These are phyloP conservation scores for Aspergillus sclerotialis DNA, from an alignment of 2,329 filamentous ascomycete species.

Conservation along the genomic window DNA sequence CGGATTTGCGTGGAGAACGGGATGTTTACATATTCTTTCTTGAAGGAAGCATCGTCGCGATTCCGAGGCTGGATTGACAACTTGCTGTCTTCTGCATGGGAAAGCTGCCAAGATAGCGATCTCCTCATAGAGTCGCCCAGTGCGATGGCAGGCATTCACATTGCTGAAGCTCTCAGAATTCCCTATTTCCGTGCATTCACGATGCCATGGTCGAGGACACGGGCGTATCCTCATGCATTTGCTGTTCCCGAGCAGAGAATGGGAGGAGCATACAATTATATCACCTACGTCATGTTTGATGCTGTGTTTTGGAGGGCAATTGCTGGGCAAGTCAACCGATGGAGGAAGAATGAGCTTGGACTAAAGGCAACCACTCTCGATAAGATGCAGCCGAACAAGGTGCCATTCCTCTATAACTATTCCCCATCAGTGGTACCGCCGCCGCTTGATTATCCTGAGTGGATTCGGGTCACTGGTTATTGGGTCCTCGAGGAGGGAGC, in stretches of 20 bases:
- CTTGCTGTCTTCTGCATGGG: slow-evolving; percentile 72
- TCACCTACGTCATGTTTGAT: slow-evolving; percentile 94
- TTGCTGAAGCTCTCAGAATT: slow-evolving; percentile 84
- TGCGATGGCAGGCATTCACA: slow-evolving; percentile 96
- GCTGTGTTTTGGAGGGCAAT: slow-evolving; percentile 95
- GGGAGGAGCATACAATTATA: slow-evolving; percentile 90
- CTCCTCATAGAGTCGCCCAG: slow-evolving; percentile 91
- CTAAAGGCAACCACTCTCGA: slow-evolving; percentile 76
- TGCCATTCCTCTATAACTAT: slow-evolving; percentile 98
- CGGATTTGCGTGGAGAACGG: slow-evolving; percentile 92
- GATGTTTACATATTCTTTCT: slow-evolving; percentile 89
- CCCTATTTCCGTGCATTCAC: slow-evolving; percentile 97
- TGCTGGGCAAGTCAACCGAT: slow-evolving; percentile 82
- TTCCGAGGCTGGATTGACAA: slow-evolving; percentile 96
- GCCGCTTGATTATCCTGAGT: slow-evolving; percentile 91
- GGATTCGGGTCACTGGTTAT: slow-evolving; percentile 95
- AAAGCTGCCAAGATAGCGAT: slow-evolving; percentile 78
- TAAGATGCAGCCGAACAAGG: slow-evolving; percentile 91
- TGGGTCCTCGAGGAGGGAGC: slow-evolving; percentile 85
- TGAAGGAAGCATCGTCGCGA: slow-evolving; percentile 76
- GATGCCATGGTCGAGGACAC: slow-evolving; percentile 96
- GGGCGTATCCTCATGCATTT: slow-evolving; percentile 95
- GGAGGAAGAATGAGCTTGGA: slow-evolving; percentile 74
- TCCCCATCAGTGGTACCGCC: slow-evolving; percentile 89
- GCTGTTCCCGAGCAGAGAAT: slow-evolving; percentile 87